Evolutionary conservation across 1,139 yeast species (phyloP).

Genomic region (Petasospora fabianii): DNA sequence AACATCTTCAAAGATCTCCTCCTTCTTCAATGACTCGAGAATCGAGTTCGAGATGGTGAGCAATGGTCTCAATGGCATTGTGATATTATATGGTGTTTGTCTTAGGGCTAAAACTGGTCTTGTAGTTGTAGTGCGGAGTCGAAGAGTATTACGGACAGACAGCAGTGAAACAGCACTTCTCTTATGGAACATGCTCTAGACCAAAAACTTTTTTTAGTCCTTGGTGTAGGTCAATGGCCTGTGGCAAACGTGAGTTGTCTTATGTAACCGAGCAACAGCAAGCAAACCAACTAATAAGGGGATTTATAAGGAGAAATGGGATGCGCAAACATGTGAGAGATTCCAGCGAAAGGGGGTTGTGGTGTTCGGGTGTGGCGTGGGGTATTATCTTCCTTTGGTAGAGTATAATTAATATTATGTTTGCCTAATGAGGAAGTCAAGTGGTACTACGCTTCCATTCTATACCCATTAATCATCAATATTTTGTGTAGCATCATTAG

Average conservation of each 20-base stretch:
- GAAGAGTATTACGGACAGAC: background rate
- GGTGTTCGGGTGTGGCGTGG: background rate
- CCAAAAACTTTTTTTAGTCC: background rate
- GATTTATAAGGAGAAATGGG: background rate
- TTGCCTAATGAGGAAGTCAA: background rate
- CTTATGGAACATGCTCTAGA: background rate
- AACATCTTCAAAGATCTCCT: conserved; percentile 28
- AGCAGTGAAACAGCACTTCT: no score
- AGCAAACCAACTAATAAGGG: background rate
- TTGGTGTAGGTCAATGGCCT: background rate
- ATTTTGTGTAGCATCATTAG: no score
- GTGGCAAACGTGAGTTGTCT: background rate
- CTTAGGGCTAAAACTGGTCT: background rate
- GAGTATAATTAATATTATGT: background rate
- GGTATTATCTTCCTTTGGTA: background rate
- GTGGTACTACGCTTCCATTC: no score
- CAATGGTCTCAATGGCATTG: conserved; percentile 20
- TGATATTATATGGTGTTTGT: no score
- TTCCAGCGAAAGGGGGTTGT: background rate
- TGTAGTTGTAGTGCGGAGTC: background rate
- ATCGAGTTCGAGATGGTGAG: conserved; percentile 28
- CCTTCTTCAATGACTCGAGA: conserved; percentile 25
- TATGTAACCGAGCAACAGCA: background rate
- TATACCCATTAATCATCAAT: no score
- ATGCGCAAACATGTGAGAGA: no score